phyloP scores from a whole-genome alignment of 202 grass and related monocot species.

The Zizania palustris region DNA sequence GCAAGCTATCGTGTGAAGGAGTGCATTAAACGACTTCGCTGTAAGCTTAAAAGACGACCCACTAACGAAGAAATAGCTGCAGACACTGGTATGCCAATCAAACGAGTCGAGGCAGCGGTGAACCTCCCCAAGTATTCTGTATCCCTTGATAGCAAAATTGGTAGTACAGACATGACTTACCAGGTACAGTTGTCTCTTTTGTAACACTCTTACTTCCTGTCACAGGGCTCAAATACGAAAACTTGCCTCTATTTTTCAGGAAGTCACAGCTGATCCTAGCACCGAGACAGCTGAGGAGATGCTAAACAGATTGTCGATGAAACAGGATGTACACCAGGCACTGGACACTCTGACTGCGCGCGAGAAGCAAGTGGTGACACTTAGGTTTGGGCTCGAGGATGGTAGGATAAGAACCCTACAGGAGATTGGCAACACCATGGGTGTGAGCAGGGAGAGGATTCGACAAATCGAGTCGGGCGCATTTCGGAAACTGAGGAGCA shows the following conservation, averaged over 20 bases:
- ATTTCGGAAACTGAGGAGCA: conserved; percentile 79
- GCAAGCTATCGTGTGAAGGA: conserved; percentile 71
- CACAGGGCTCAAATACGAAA: neutral
- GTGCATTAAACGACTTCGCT: conserved; percentile 55
- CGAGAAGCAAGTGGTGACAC: conserved; percentile 67
- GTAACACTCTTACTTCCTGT: conserved; percentile 11
- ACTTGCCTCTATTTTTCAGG: conserved; percentile 53
- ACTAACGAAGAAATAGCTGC: conserved; percentile 66
- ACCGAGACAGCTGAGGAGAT: conserved; percentile 76
- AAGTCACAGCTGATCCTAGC: conserved; percentile 72
- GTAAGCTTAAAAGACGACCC: conserved; percentile 59
- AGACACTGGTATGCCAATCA: conserved; percentile 64
- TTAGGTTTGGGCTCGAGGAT: conserved; percentile 74
- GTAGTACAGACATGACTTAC: conserved; percentile 62
- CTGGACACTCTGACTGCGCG: conserved; percentile 66
- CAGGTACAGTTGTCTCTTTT: conserved; percentile 48
- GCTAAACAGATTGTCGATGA: conserved; percentile 74
- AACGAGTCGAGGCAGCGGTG: conserved; percentile 64
- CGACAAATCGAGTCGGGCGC: conserved; percentile 74
- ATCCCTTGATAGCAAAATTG: conserved; percentile 76
- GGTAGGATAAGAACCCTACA: conserved; percentile 80
- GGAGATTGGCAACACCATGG: conserved; percentile 82
- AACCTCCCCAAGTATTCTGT: conserved; percentile 63
- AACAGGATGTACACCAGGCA: conserved; percentile 67
- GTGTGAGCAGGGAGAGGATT: conserved; percentile 87